These are phyloP conservation scores for Vigna mungo DNA, from an alignment of 306 rosid species.

Conservation along the genomic window DNA sequence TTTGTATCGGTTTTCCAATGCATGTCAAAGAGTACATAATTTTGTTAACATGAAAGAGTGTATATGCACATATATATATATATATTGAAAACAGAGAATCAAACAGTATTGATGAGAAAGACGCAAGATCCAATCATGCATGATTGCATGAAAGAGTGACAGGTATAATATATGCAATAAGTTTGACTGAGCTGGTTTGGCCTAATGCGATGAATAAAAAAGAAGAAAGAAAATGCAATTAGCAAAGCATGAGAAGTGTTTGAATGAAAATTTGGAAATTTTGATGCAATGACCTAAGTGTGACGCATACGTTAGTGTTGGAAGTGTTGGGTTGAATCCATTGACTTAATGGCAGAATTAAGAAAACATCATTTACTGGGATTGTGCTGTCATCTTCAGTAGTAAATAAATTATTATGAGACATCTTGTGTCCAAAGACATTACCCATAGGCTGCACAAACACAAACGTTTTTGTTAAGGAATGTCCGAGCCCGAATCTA, in stretches of 20 bases:
- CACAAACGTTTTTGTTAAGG: background rate
- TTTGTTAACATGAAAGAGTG: too few species aligned
- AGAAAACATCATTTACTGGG: background rate
- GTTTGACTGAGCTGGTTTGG: background rate
- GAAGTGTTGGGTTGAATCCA: slow-evolving; percentile 39
- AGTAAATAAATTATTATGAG: background rate
- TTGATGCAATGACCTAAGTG: slow-evolving; percentile 1
- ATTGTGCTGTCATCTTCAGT: slow-evolving; percentile 32
- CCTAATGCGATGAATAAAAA: too few species aligned
- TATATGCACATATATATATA: too few species aligned
- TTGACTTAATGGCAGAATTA: slow-evolving; percentile 13
- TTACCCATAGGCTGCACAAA: background rate
- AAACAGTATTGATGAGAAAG: background rate
- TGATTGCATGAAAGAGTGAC: background rate
- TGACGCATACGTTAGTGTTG: slow-evolving; percentile 37
- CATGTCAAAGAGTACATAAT: too few species aligned
- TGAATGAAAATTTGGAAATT: background rate
- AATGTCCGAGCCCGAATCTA: too few species aligned
- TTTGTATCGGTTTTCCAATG: too few species aligned
- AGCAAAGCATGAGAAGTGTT: background rate
- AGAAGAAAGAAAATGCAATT: background rate
- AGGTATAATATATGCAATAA: background rate
- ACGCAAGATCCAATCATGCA: background rate
- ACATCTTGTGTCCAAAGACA: slow-evolving; percentile 5
- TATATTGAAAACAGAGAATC: background rate